Evolutionary conservation across 805 yeast species (phyloP), one percentile per base, ranked within the genome.

Genomic region (Kuraishia borneana): DNA sequence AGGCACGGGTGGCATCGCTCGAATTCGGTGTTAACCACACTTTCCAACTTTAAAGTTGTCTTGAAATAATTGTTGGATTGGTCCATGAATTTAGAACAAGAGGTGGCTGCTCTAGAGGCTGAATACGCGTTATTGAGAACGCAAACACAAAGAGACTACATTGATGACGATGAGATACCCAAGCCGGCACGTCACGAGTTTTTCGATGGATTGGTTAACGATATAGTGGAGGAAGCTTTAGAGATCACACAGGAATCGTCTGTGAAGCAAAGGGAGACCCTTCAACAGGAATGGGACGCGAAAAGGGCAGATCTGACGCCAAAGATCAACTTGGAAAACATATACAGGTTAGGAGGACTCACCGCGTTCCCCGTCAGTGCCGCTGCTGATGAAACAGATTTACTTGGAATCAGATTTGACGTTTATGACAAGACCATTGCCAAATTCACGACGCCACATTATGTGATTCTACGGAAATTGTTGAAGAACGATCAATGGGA

Each of bases 371-470:
- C 74, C 1, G 56, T 72, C 28, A 67, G 66, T 40, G 21, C 25
- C 7, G 33, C 29, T 16, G 21, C 18, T 18, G 27, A 18, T 5
- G 30, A 18, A 5, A 37, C 42, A 0, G 34, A 41, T 8, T 60
- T 54, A 7, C 39, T 72, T 21, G 79, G 79, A 0, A 40, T 72
- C 5, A 48, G 79, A n/a, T 70, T 70, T 42, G 79, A 72, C 38
- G 43, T 60, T 2, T 61, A 56, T 40, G 54, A 54, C 31, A 20
- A 29, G 2, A 47, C 55, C 2, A 40, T 43, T 12, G 22, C 36
- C 2, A 50, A 50, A 25, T 72, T 50, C 42, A 28, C 47, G 3
- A 44, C 49, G 1, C 72, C 76, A 2, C 75, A 70, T 42, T 72
- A 72, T 44, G 57, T 65, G 12, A 70, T 72, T 3, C 49, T 72